Evolutionary conservation across 371 early-diverging fungal species (phyloP), one percentile per base, ranked within the genome.

Genomic region (Sporodiniella umbellata): DNA sequence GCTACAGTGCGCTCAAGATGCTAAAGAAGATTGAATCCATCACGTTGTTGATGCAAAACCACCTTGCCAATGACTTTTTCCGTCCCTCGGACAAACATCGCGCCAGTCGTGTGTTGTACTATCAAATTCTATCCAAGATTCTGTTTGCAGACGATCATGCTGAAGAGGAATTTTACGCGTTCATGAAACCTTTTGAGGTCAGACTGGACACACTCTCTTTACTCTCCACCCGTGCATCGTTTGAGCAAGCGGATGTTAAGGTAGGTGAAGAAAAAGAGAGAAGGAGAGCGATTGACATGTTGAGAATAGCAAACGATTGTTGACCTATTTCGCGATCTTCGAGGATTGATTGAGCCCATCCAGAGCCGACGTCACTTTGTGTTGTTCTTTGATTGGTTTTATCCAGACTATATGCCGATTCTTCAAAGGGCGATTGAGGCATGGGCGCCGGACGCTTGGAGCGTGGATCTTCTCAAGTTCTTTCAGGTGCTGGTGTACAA

Each of bases 331-430:
- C 75, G 87, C n/a, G 93, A 93, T 60, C 60, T 93, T 38, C 80
- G 91, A 28, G 92, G 90, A 2, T 82, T 92, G 43, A 68, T 91
- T 30, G 52, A 73, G 1, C 78, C 89, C 14, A 75, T 88, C 21
- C 67, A 70, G 45, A 74, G 66, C 8, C 78, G 77, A 57, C 62
- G 62, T 39, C 72, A 80, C 50, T 93, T 78, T 51, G 51, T 58
- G 18, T 26, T 85, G 38, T 87, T 93, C 53, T 91, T 89, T 51
- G 83, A 88, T 26, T 94, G 94, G 94, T 80, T 93, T 24, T 84
- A 78, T 58, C 78, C 86, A 8, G 60, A 70, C 7, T 83, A 86
- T 47, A 78, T 81, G 51, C 75, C 69, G 0, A 69, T 88, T 11
- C 51, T 90, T 12, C 58, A 75, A 26, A 75, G 79, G 11, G 82